phyloP scores from a whole-genome alignment of 1,284 basidiomycete genomes.

The Takashimella tepidaria region DNA sequence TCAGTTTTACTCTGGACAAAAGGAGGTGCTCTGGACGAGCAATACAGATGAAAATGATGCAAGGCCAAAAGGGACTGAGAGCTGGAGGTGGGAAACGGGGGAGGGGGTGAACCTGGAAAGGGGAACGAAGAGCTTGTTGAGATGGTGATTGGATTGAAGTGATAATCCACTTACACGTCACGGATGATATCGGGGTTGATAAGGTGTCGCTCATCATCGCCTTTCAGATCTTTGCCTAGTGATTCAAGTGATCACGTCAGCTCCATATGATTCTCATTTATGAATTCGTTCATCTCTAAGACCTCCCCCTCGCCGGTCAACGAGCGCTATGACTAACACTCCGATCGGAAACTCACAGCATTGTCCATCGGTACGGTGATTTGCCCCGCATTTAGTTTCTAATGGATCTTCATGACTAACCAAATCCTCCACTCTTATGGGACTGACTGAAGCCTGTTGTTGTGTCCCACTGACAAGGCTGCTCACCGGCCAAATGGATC shows the following conservation, averaged over 20 bases:
- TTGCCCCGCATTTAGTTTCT: constrained; percentile 39
- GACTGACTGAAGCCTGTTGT: constrained; percentile 7
- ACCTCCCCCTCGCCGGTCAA: too few relatives aligned
- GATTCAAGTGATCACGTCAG: constrained; percentile 15
- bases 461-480: too few relatives aligned
- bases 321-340: background rate
- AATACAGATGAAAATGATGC: too few relatives aligned
- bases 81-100: background rate
- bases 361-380: constrained; percentile 27
- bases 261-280: background rate
- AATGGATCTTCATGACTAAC: constrained; percentile 35
- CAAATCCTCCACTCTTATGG: constrained; percentile 22
- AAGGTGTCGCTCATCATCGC: constrained; percentile 48
- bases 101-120: background rate
- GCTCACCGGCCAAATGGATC: background rate
- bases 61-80: background rate
- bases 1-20: constrained; percentile 1
- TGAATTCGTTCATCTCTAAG: too few relatives aligned
- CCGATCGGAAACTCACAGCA: constrained; percentile 28
- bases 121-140: too few relatives aligned
- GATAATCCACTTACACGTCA: constrained; percentile 41
- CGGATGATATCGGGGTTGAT: constrained; percentile 49
- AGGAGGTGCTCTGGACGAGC: background rate
- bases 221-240: constrained; percentile 44
- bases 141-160: background rate